phyloP scores from a whole-genome alignment of 2,329 filamentous ascomycete species.

The Diplodia seriata region DNA sequence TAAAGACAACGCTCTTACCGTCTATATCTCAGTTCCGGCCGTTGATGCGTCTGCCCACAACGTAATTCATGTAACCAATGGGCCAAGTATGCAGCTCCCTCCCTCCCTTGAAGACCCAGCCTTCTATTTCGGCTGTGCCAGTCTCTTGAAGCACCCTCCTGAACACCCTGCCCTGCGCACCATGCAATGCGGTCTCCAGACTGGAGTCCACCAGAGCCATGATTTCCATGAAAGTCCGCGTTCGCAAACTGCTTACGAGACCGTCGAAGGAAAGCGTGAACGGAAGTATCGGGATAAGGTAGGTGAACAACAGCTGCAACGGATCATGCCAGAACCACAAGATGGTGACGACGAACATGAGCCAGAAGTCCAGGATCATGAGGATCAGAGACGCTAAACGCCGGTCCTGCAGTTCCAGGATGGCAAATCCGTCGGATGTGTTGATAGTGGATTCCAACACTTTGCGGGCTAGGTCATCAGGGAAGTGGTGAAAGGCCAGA shows the following conservation, averaged over 20 bases:
- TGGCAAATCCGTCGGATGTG: slow-evolving; percentile 71
- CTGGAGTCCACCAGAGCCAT: slow-evolving; percentile 60
- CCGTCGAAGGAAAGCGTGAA: slow-evolving; percentile 74
- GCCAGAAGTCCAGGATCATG: slow-evolving; percentile 47
- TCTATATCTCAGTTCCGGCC: not conserved
- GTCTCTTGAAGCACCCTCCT: slow-evolving; percentile 34
- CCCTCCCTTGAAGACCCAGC: slow-evolving; percentile 53
- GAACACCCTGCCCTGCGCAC: slow-evolving; percentile 35
- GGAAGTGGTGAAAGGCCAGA: slow-evolving; percentile 79
- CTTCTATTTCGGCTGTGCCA: slow-evolving; percentile 49
- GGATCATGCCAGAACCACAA: slow-evolving; percentile 61
- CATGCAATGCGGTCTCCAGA: slow-evolving; percentile 53
- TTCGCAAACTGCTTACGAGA: slow-evolving; percentile 69
- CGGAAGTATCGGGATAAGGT: slow-evolving; percentile 68
- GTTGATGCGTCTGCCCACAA: slow-evolving; percentile 45
- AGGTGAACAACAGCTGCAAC: slow-evolving; percentile 69
- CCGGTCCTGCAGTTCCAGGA: slow-evolving; percentile 78
- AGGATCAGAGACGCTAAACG: slow-evolving; percentile 40
- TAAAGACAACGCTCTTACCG: not conserved
- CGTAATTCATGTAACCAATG: slow-evolving; percentile 56
- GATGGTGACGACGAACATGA: slow-evolving; percentile 62
- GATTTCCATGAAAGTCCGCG: slow-evolving; percentile 71
- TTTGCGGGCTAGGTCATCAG: slow-evolving; percentile 65
- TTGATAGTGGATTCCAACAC: slow-evolving; percentile 70
- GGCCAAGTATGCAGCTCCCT: slow-evolving; percentile 57